Percentiles rank a stretch among this genome's conserved stretches.
These are phyloP conservation scores for Piper longum DNA, from an alignment of 164 flowering plant species.

Conservation along the genomic window DNA sequence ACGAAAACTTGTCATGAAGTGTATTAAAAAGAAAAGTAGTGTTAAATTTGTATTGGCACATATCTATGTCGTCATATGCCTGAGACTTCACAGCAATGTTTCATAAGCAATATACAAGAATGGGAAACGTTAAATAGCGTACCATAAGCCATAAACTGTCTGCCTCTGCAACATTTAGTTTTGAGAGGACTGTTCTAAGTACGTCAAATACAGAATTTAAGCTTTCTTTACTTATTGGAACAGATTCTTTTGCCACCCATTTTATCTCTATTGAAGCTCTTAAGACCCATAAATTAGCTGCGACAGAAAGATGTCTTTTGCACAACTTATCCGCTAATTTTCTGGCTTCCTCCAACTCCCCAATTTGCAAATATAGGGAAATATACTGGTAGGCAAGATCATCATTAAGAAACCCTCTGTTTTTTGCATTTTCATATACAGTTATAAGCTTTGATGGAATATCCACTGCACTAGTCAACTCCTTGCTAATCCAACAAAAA, in stretches of 20 bases:
- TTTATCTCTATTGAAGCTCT: constrained; percentile 52
- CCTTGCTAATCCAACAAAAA: constrained; percentile 6
- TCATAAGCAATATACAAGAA: not conserved
- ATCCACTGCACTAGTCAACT: constrained; percentile 10
- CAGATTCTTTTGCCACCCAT: constrained; percentile 22
- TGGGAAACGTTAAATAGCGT: constrained; percentile 7
- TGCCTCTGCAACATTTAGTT: constrained; percentile 1
- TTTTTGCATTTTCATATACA: constrained; percentile 60
- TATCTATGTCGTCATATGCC: not conserved
- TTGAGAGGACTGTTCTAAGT: constrained; percentile 26
- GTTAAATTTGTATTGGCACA: not conserved
- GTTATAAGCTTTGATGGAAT: constrained; percentile 29
- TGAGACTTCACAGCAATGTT: not conserved
- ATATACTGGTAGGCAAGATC: constrained; percentile 74
- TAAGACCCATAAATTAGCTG: constrained; percentile 30
- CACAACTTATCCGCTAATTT: too few species aligned
- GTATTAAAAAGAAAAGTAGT: too few species aligned
- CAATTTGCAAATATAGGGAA: constrained; percentile 31
- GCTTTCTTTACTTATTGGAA: constrained; percentile 34
- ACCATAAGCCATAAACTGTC: constrained; percentile 16
- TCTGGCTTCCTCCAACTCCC: too few species aligned
- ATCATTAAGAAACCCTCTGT: constrained; percentile 48
- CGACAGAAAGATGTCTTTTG: too few species aligned
- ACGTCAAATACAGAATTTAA: constrained; percentile 38
- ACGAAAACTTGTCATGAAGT: not conserved